Conservation (phyloP, 257 asterid genomes). For the Solanum commersonii region DNA sequence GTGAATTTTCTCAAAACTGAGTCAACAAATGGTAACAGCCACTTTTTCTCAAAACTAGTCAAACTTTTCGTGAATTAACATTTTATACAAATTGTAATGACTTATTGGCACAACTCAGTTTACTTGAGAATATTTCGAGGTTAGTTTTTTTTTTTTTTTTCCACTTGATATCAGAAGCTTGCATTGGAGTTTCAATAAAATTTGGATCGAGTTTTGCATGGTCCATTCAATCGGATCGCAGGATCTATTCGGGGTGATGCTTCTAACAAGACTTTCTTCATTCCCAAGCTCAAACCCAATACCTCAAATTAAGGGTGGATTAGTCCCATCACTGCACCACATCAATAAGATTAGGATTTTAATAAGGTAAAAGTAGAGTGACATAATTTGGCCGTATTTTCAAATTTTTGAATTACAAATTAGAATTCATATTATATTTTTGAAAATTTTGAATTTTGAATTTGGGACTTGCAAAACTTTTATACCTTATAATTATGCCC, state of each 20-base stretch:
- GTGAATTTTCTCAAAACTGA: neutral
- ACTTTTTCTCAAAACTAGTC: neutral
- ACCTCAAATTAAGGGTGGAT: too few relatives aligned
- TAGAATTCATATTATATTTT: too few relatives aligned
- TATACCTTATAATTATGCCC: too few relatives aligned
- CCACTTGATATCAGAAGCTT: too few relatives aligned
- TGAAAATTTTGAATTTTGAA: too few relatives aligned
- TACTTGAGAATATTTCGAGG: neutral
- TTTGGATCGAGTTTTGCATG: too few relatives aligned
- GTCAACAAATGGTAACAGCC: neutral
- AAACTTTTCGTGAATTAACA: neutral
- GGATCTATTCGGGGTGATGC: fast-evolving
- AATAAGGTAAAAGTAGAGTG: neutral
- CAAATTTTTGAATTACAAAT: too few relatives aligned
- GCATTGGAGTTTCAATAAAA: too few relatives aligned
- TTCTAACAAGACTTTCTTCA: neutral
- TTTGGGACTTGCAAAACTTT: too few relatives aligned
- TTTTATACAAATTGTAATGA: neutral
- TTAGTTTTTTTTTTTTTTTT: too few relatives aligned
- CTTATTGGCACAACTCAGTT: neutral
- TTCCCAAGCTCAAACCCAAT: neutral
- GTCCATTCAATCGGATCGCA: fast-evolving
- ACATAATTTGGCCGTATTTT: neutral
- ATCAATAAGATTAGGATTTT: neutral
- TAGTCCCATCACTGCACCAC: fast-evolving